Conservation (phyloP, 2,329 filamentous ascomycete species). For the Akanthomyces uredinophilus region DNA sequence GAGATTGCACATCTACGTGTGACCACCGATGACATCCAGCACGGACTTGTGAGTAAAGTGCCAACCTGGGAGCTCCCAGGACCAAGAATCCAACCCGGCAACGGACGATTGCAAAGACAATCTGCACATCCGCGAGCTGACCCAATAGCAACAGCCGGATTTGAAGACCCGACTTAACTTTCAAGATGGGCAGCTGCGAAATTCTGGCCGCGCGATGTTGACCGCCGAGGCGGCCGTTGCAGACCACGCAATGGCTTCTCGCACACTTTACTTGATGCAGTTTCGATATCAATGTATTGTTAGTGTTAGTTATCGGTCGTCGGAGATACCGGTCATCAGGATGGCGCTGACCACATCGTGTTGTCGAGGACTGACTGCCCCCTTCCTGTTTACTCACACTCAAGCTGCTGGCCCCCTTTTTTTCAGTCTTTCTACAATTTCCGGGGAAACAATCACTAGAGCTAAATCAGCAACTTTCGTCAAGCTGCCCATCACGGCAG, state of each 20-base stretch:
- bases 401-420: too few species aligned
- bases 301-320: not conserved
- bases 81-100: constrained; percentile 33
- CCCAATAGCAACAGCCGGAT: constrained; percentile 23
- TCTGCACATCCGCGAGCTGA: constrained; percentile 34
- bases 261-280: constrained; percentile 29
- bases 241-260: constrained; percentile 33
- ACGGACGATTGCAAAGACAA: constrained; percentile 33
- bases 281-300: constrained; percentile 25
- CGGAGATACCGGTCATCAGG: not conserved
- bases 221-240: constrained; percentile 33
- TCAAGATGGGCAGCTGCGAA: too few species aligned
- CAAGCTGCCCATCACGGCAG: not conserved
- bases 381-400: not conserved
- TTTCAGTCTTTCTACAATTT: too few species aligned
- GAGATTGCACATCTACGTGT: constrained; percentile 29
- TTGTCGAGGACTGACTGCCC: not conserved
- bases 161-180: too few species aligned
- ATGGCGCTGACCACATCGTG: not conserved
- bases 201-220: constrained; percentile 25
- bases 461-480: not conserved
- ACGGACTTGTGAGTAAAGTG: constrained; percentile 33
- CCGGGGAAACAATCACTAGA: too few species aligned
- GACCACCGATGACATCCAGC: constrained; percentile 26
- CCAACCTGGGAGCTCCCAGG: constrained; percentile 26